Evolutionary conservation across 2,329 filamentous ascomycete species (phyloP), one percentile per base, ranked within the genome.

Genomic region (Arthrobotrys sphaeroides): DNA sequence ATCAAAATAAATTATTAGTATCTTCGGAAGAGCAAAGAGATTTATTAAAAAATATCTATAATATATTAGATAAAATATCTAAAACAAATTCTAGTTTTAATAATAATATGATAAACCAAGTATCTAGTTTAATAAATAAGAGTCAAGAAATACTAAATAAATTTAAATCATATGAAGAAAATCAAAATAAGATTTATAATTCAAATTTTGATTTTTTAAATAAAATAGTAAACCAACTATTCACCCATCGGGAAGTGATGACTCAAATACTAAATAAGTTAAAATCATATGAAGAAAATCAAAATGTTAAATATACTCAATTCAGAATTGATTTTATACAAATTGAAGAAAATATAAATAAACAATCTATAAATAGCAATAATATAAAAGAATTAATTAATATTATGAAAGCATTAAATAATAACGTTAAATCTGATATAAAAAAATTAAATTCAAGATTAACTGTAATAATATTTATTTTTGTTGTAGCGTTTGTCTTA

Each of bases 401-500:
- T 18, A 45, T 45, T 20, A 45, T 45, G 16, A 45, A 45, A 45
- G 10, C 18, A 45, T 45, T 45, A 45, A 45, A 45, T 45, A 45
- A 45, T 45, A 45, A 45, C 42, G 42, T 45, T 45, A 45, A 45
- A 45, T 45, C 42, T 45, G 42, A 45, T 20, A 45, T 45, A 45
- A 45, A 20, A 20, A 45, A 20, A 45, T 45, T 45, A 45, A 45
- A 20, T 45, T 45, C 10, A 45, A 45, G 13, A 45, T 45, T 45
- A 45, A 45, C 42, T 45, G 20, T 45, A 18, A 45, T 45, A 45
- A 45, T 20, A 6, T 45, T 20, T 45, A 20, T 45, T 20, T 20
- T 45, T 20, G 13, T 16, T 20, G 42, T 45, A 20, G 16, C 13
- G 6, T 20, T 45, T 45, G 16, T 12, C 42, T 45, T 45, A 45